Evolutionary conservation across 768 basidiomycete species (phyloP).

Genomic region (Agaricus subrufescens): DNA sequence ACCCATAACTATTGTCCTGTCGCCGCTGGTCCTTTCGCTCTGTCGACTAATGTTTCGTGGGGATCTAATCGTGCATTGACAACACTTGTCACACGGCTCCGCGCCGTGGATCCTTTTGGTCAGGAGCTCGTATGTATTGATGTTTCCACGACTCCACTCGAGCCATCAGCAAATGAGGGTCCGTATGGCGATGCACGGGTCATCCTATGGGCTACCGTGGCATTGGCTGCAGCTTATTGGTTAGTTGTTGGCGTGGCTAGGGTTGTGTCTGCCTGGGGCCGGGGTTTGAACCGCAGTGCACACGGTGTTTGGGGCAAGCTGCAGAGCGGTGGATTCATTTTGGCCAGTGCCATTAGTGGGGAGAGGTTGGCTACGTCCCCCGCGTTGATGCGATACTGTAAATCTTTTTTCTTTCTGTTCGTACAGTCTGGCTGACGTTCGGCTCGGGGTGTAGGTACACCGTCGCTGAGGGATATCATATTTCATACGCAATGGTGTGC

Average conservation of each 20-base stretch:
- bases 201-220: conserved; percentile 73
- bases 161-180: conserved; percentile 31
- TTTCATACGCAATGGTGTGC: conserved; percentile 94
- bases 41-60: conserved; percentile 71
- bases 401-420: conserved; percentile 21
- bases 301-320: conserved; percentile 64
- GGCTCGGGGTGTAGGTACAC: conserved; percentile 57
- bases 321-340: conserved; percentile 81
- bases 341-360: conserved; percentile 91
- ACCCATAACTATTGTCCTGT: conserved; percentile 69
- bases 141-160: conserved; percentile 71
- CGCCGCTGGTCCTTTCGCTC: conserved; percentile 71
- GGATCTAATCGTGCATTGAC: conserved; percentile 66
- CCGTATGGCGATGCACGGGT: conserved; percentile 62
- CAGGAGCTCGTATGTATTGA: conserved; percentile 82
- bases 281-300: conserved; percentile 58
- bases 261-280: conserved; percentile 79
- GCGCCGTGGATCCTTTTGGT: conserved; percentile 84
- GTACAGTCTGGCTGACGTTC: background rate
- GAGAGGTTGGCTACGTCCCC: conserved; percentile 82
- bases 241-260: conserved; percentile 75
- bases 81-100: conserved; percentile 78
- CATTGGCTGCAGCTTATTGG: conserved; percentile 78
- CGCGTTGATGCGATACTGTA: conserved; percentile 86
- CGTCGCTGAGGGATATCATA: conserved; percentile 87